Conservation (phyloP, 805 yeast species). For the Lipomyces yamanashiensis region DNA sequence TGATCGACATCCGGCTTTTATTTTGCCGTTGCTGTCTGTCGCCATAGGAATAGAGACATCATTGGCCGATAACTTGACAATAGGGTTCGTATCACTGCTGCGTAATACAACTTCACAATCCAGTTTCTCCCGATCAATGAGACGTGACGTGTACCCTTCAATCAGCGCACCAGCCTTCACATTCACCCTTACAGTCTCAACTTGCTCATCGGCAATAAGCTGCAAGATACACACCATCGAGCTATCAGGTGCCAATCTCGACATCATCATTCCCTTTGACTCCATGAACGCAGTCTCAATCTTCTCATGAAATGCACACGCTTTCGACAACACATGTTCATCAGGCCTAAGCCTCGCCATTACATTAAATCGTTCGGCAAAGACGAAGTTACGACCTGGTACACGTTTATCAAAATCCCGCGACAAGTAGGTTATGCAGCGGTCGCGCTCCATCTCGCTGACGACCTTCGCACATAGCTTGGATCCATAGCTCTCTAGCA, state of each 20-base stretch:
- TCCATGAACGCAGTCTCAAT: slow-evolving; percentile 51
- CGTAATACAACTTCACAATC: slow-evolving; percentile 65
- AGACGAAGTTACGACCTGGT: slow-evolving; percentile 57
- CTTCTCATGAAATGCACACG: slow-evolving; percentile 53
- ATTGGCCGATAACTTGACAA: slow-evolving; percentile 4
- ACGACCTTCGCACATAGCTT: slow-evolving; percentile 57
- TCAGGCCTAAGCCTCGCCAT: slow-evolving; percentile 50
- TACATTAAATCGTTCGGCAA: slow-evolving; percentile 59
- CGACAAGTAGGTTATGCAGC: slow-evolving; percentile 47
- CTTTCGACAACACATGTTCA: slow-evolving; percentile 50
- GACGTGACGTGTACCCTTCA: slow-evolving; percentile 74
- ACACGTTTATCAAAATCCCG: slow-evolving; percentile 43
- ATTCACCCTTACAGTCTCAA: slow-evolving; percentile 60
- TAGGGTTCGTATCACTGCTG: slow-evolving; percentile 25
- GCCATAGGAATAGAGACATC: slow-evolving; percentile 14
- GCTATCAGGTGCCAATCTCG: slow-evolving; percentile 61
- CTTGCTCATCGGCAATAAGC: slow-evolving; percentile 50
- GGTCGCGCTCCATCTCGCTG: slow-evolving; percentile 53
- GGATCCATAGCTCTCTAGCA: slow-evolving; percentile 55
- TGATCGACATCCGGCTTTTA: slow-evolving; percentile 58
- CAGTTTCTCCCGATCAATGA: slow-evolving; percentile 67
- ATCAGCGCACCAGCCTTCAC: slow-evolving; percentile 51
- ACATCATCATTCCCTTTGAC: slow-evolving; percentile 60
- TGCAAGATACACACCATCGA: slow-evolving; percentile 67
- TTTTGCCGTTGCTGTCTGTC: slow-evolving; percentile 23